These are phyloP conservation scores for Mrakia frigida DNA, from an alignment of 768 basidiomycete species.

Conservation along the genomic window DNA sequence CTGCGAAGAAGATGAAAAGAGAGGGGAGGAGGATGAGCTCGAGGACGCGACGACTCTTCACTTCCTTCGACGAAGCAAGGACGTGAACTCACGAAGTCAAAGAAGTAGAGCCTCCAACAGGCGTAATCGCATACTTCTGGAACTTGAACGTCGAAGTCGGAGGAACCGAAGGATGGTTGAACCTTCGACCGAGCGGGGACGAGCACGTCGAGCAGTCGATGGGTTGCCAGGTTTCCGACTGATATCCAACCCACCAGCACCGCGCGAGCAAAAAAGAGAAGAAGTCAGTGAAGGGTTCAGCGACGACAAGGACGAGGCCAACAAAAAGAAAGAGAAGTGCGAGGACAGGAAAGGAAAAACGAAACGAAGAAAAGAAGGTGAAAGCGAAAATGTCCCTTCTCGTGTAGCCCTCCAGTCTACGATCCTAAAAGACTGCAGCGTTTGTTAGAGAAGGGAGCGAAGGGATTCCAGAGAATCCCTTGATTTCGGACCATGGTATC, in stretches of 20 bases:
- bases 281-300: constrained; percentile 34
- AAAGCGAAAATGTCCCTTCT: constrained; percentile 59
- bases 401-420: constrained; percentile 79
- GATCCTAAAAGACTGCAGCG: constrained; percentile 69
- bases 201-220: constrained; percentile 26
- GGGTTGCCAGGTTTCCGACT: constrained; percentile 29
- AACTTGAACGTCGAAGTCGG: constrained; percentile 50
- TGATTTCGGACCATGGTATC: constrained; percentile 93
- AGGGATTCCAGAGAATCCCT: no score
- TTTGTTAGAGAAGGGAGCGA: constrained; percentile 52
- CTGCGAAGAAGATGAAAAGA: constrained; percentile 39
- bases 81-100: not conserved
- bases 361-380: constrained; percentile 28
- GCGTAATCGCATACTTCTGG: constrained; percentile 78
- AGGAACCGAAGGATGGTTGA: constrained; percentile 23
- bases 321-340: constrained; percentile 29
- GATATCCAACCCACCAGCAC: not conserved
- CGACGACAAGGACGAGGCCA: constrained; percentile 16
- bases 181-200: constrained; percentile 14
- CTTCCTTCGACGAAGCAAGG: not conserved
- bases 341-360: not conserved
- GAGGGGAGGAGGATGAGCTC: constrained; percentile 29
- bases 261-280: constrained; percentile 46
- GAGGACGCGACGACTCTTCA: constrained; percentile 15
- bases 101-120: not conserved